Evolutionary conservation across 2,329 filamentous ascomycete genomes (phyloP).

Genomic region (Zarea fungicola): DNA sequence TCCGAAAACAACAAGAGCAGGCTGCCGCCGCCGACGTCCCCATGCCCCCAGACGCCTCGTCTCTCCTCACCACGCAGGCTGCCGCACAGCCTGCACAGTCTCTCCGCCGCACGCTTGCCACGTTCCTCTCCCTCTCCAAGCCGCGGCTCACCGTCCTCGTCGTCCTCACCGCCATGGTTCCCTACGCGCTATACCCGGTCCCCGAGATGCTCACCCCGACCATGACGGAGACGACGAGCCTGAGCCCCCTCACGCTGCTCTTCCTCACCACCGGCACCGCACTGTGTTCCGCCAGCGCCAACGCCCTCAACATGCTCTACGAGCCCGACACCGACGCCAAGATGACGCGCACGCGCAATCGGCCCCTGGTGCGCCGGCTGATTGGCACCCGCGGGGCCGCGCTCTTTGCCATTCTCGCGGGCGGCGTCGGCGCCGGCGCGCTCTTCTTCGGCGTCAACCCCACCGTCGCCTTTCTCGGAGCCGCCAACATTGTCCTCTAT

Average conservation of each 20-base stretch:
- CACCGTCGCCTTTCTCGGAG: slow-evolving; percentile 81
- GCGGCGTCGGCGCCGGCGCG: slow-evolving; percentile 60
- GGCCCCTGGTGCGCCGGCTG: slow-evolving; percentile 79
- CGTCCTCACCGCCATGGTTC: slow-evolving; percentile 81
- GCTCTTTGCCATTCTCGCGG: slow-evolving; percentile 73
- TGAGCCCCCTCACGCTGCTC: slow-evolving; percentile 84
- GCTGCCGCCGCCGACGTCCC: slow-evolving; percentile 20
- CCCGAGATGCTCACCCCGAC: slow-evolving; percentile 74
- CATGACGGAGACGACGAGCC: slow-evolving; percentile 63
- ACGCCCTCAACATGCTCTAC: slow-evolving; percentile 95
- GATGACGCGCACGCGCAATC: slow-evolving; percentile 89
- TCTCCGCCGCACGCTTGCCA: slow-evolving; percentile 63
- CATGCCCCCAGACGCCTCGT: slow-evolving; percentile 48
- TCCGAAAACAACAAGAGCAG: slow-evolving; percentile 21
- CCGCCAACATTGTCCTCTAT: slow-evolving; percentile 81
- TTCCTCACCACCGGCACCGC: slow-evolving; percentile 89
- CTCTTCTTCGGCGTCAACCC: slow-evolving; percentile 91
- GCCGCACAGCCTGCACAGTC: slow-evolving; percentile 46
- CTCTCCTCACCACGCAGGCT: slow-evolving; percentile 48
- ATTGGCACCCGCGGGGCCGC: slow-evolving; percentile 67
- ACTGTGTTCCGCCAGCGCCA: slow-evolving; percentile 84
- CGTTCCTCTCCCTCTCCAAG: slow-evolving; percentile 89
- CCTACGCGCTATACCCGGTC: slow-evolving; percentile 90
- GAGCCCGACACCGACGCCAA: slow-evolving; percentile 84
- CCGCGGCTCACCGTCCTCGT: slow-evolving; percentile 89